Evolutionary conservation across 1,284 basidiomycete genomes (phyloP).

Genomic region (Flammula alnicola): DNA sequence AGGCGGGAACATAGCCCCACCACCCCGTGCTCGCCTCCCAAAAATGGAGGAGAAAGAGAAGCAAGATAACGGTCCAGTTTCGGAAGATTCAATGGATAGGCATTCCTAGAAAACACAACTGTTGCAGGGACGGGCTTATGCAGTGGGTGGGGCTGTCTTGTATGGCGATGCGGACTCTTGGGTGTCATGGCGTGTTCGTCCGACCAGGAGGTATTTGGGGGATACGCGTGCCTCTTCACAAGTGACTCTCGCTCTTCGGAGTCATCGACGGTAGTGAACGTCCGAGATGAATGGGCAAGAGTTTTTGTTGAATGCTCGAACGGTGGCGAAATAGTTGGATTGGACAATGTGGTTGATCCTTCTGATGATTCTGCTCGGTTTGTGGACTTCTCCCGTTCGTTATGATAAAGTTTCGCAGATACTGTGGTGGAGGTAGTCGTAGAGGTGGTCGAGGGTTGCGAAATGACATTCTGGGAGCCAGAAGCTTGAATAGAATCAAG

Average conservation of each 20-base stretch:
- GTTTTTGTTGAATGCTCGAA: background rate
- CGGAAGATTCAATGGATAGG: constrained; percentile 61
- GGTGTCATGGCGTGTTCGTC: background rate
- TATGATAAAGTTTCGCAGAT: no score
- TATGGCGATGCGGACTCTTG: background rate
- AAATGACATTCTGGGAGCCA: no score
- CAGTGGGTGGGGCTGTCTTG: constrained; percentile 3
- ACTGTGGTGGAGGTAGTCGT: background rate
- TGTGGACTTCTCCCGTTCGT: background rate
- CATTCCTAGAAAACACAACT: constrained; percentile 57
- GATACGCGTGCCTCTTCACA: constrained; percentile 24
- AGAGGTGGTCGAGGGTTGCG: background rate
- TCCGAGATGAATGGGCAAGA: constrained; percentile 11
- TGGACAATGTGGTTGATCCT: background rate
- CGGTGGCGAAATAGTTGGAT: background rate
- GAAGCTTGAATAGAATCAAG: background rate
- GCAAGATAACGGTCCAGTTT: constrained; percentile 62
- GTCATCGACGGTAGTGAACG: background rate
- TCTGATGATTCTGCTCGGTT: background rate
- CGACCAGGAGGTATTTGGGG: constrained; percentile 14
- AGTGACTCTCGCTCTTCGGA: constrained; percentile 17
- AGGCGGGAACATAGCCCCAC: constrained; percentile 58
- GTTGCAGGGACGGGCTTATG: constrained; percentile 61
- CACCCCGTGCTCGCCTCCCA: constrained; percentile 28
- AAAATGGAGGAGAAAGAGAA: constrained; percentile 46